Base-by-base conservation (phyloP, 1,139 yeast species). In the Zygoascus hellenicus region DNA sequence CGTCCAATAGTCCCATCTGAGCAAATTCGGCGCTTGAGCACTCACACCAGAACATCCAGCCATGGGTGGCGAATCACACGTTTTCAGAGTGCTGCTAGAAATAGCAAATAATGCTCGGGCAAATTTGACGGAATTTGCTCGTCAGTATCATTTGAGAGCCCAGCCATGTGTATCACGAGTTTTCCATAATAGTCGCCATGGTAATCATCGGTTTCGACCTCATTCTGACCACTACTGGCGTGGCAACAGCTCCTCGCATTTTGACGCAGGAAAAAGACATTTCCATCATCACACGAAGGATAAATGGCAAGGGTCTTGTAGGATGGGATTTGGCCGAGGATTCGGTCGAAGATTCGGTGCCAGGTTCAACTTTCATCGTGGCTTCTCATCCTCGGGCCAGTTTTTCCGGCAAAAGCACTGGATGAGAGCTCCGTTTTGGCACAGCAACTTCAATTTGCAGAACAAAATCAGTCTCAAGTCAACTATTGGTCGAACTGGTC, bases 381-480 rank as follows among this genome's bases (percentile, higher is more conserved):
- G 30, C 2, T 36, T 36, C 15, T 36, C 39, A 19, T 36, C 39
- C 2, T n/a, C 15, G 9, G n/a, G 29, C 5, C 22, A 29, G 9
- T 36, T 36, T 36, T 36, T 36, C 39, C 13, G 29, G 11, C 19
- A 22, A 36, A n/a, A 36, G 15, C 16, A n/a, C 6, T 36, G 39
- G 39, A 36, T 36, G 19, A 29, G 39, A 26, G 35, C 33, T 32
- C 42, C 34, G 28, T 43, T 43, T 28, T 43, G 47, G 47, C 38
- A 32, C 10, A 15, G 31, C 33, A 43, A 43, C 26, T 9, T 34
- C 28, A 38, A 26, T 11, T 17, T 41, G 38, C 17, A 28, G 11
- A 36, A 17, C 19, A 33, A 28, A 10, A 33, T 31, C 5, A 41
- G 36, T 29, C 37, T 41, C 14, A 19, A 33, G 32, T 14, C 22